Evolutionary conservation across 441 rosid genomes (phyloP), one percentile per base, ranked within the genome.

Genomic region (Manihot esculenta): DNA sequence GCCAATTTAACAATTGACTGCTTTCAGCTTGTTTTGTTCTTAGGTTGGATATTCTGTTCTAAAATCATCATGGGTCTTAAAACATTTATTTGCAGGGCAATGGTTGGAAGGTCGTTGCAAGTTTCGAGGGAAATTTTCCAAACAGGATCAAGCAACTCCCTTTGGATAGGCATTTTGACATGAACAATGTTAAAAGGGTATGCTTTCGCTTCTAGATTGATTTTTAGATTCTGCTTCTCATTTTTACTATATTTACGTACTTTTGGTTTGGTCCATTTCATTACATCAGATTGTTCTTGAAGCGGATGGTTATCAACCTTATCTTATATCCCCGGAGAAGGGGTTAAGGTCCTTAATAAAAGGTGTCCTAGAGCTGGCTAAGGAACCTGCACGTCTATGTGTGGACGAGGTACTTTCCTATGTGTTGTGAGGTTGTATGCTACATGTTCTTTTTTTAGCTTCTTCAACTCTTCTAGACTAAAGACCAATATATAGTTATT

Each of bases 241-340:
- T 66, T 23, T 33, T 64, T 50, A 38, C 66, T 74, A 24, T 65
- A 70, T 70, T 24, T 54, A 24, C 57, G 30, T 75, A 60, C 30
- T 33, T 76, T 71, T 35, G 56, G 60, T 62, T 26, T 68, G 69
- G 30, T 63, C 62, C 59, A 55, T 74, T 79, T 79, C 23, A 62
- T 70, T 67, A 62, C 30, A 74, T 77, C 85, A 92, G 99, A 84
- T 92, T 80, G 97, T 94, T 66, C 78, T 94, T 69, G 97, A 94
- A 79, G 97, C 97, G 48, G 97, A 94, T 86, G 99, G 99, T 73
- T 94, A 94, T 85, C 99, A 94, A 80, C 99, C 99, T 15, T 94
- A 94, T 83, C 95, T 94, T 45, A 92, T 94, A 82, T 94, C 99
- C 54, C 99, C 99, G 12, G 99, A 94, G 85, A 94, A 94, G 80